Evolutionary conservation across 768 basidiomycete genomes (phyloP).

Genomic region (Hygrocybe punicea): DNA sequence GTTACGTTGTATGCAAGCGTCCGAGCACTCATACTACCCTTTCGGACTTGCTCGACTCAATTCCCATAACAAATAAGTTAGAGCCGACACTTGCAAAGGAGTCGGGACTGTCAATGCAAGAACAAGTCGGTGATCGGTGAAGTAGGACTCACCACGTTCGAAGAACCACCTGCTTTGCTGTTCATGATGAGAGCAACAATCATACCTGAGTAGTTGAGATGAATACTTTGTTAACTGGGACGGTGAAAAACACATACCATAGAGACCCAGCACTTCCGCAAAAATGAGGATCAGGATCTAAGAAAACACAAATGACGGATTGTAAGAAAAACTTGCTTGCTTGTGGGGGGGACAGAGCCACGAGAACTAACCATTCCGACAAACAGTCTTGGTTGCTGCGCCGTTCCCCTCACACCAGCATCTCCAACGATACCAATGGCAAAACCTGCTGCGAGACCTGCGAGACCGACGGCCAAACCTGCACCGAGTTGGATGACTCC

Average conservation of each 20-base stretch:
- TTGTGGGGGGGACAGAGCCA: neutral
- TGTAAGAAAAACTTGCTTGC: too few relatives aligned
- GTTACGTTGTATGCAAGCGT: too few relatives aligned
- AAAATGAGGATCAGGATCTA: conserved; percentile 98
- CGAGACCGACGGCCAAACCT: conserved; percentile 86
- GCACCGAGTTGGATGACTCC: conserved; percentile 94
- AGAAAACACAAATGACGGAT: neutral
- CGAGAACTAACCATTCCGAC: conserved; percentile 76
- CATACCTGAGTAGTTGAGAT: conserved; percentile 45
- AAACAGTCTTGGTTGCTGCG: conserved; percentile 91
- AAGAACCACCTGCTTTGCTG: conserved; percentile 49
- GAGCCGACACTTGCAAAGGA: too few relatives aligned
- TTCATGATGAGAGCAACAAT: conserved; percentile 97
- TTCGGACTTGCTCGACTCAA: too few relatives aligned
- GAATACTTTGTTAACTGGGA: neutral
- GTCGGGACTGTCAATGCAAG: too few relatives aligned
- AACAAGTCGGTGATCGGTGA: too few relatives aligned
- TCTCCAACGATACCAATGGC: conserved; percentile 99
- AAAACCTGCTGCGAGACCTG: conserved; percentile 95
- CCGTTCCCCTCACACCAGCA: conserved; percentile 96
- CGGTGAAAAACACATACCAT: conserved; percentile 48
- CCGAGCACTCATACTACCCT: too few relatives aligned
- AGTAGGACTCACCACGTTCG: neutral
- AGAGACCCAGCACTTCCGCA: conserved; percentile 89
- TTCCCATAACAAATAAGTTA: too few relatives aligned